These are phyloP conservation scores for Penicillium nucicola DNA, from an alignment of 495 filamentous ascomycete species.

Conservation along the genomic window DNA sequence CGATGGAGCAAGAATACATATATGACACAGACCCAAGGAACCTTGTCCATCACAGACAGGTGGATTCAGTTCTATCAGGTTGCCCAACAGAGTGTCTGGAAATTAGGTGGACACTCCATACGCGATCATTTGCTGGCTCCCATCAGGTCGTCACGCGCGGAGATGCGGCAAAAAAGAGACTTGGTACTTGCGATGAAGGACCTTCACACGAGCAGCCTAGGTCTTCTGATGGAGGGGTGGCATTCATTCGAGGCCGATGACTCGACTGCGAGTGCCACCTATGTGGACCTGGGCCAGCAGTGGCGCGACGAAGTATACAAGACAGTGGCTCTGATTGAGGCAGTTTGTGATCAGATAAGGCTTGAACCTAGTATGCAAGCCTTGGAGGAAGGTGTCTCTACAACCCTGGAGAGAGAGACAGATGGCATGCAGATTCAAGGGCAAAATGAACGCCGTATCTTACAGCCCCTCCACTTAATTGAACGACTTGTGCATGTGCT, in stretches of 20 bases:
- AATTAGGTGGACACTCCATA: slow-evolving; percentile 55
- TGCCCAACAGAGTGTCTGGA: slow-evolving; percentile 67
- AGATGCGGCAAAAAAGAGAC: slow-evolving; percentile 68
- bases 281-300: slow-evolving; percentile 42
- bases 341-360: slow-evolving; percentile 56
- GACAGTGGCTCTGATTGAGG: slow-evolving; percentile 77
- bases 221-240: slow-evolving; percentile 79
- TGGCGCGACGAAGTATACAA: slow-evolving; percentile 71
- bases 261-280: slow-evolving; percentile 26
- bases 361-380: slow-evolving; percentile 47
- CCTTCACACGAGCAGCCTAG: slow-evolving; percentile 80
- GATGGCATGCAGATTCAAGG: slow-evolving; percentile 36
- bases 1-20: slow-evolving; percentile 62
- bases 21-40: slow-evolving; percentile 45
- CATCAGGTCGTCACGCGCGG: slow-evolving; percentile 63
- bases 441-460: slow-evolving; percentile 14
- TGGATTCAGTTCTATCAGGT: slow-evolving; percentile 80
- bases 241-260: slow-evolving; percentile 57
- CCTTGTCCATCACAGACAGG: slow-evolving; percentile 18
- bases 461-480: slow-evolving; percentile 58
- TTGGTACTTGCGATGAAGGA: slow-evolving; percentile 63
- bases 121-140: slow-evolving; percentile 61
- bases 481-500: slow-evolving; percentile 66
- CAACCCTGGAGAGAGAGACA: slow-evolving; percentile 58
- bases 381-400: slow-evolving; percentile 74